phyloP scores from a whole-genome alignment of 176 grass and related monocot species.

The Oryza australiensis region DNA sequence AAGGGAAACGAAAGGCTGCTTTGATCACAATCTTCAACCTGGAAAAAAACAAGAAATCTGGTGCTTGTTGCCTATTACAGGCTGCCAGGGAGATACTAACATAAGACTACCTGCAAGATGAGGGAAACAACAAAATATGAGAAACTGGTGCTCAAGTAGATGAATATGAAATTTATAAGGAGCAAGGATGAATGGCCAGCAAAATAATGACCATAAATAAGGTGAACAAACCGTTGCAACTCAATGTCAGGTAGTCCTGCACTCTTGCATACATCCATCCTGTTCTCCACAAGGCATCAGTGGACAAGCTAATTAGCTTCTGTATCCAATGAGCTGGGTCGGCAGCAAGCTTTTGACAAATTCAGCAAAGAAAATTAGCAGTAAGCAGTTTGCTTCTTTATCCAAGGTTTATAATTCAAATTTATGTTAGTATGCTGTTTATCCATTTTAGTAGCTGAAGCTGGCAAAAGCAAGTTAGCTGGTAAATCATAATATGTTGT shows the following conservation, averaged over 20 bases:
- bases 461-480: background rate
- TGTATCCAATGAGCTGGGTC: slow-evolving; percentile 67
- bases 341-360: slow-evolving; percentile 52
- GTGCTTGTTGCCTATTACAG: slow-evolving; percentile 42
- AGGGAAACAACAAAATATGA: slow-evolving; percentile 20
- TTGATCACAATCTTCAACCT: slow-evolving; percentile 75
- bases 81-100: slow-evolving; percentile 56
- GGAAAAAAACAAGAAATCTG: slow-evolving; percentile 31
- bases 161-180: background rate
- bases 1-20: slow-evolving; percentile 81
- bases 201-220: slow-evolving; percentile 17
- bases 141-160: background rate
- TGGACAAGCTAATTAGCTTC: slow-evolving; percentile 52
- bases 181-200: background rate
- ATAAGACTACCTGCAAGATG: slow-evolving; percentile 61
- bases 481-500: background rate
- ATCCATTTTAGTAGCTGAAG: background rate
- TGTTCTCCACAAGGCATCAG: slow-evolving; percentile 55
- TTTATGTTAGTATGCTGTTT: slow-evolving; percentile 16
- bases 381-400: slow-evolving; percentile 7
- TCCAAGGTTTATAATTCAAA: slow-evolving; percentile 10
- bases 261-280: slow-evolving; percentile 79
- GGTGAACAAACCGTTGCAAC: slow-evolving; percentile 64
- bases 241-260: slow-evolving; percentile 57
- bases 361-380: slow-evolving; percentile 22